These are phyloP conservation scores for Talaromyces sp. DNA, from an alignment of 2,329 filamentous ascomycete genomes.

Conservation along the genomic window DNA sequence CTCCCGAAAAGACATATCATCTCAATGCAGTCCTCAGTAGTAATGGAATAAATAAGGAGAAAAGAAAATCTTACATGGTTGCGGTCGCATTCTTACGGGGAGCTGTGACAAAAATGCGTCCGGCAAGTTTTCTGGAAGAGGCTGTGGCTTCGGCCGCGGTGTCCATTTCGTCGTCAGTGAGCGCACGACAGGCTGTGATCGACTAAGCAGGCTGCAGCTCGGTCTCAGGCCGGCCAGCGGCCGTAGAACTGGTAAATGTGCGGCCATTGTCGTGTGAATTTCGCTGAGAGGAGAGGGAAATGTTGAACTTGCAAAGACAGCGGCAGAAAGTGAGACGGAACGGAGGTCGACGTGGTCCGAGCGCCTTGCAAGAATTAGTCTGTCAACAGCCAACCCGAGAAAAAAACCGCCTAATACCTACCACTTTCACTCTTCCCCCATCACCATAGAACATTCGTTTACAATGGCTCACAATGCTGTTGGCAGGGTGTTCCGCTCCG, in stretches of 20 bases:
- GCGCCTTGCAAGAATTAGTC: constrained; percentile 29
- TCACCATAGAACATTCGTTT: background rate
- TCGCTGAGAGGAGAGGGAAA: background rate
- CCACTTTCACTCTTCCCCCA: background rate
- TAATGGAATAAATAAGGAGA: background rate
- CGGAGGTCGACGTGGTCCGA: constrained; percentile 25
- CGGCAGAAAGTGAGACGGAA: constrained; percentile 14
- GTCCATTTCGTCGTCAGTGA: constrained; percentile 48
- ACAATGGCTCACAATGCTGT: constrained; percentile 36
- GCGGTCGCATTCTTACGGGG: constrained; percentile 32
- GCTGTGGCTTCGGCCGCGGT: constrained; percentile 33
- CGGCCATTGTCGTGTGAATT: constrained; percentile 47
- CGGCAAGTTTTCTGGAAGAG: constrained; percentile 38
- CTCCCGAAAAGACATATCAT: background rate
- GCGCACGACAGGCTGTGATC: constrained; percentile 42
- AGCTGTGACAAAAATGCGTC: constrained; percentile 39
- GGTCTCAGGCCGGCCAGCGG: constrained; percentile 67
- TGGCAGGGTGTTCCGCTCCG: constrained; percentile 33
- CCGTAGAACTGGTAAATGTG: constrained; percentile 53
- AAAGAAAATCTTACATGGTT: constrained; percentile 24
- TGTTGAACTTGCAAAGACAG: background rate
- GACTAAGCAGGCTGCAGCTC: constrained; percentile 27
- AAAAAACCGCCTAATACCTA: background rate
- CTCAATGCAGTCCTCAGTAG: background rate
- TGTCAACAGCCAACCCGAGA: background rate